phyloP scores from a whole-genome alignment of 192 early-diverging fungal species.

The Linnemannia schmuckeri region DNA sequence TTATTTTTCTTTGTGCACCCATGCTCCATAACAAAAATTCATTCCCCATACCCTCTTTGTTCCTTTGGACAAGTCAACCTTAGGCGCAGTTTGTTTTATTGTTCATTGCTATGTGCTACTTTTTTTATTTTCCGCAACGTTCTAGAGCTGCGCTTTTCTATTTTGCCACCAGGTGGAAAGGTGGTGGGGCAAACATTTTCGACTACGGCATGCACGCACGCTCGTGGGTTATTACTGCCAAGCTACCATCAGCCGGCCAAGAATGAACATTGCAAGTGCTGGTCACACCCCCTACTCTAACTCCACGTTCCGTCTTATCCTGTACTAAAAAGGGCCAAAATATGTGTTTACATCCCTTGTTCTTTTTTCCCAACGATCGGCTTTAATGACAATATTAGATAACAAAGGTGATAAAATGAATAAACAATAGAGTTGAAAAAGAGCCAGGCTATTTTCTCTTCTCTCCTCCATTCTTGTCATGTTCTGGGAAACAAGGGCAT shows the following conservation, averaged over 20 bases:
- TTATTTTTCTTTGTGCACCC: slow-evolving; percentile 16
- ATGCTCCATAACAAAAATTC: slow-evolving; percentile 17
- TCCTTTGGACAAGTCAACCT: background rate
- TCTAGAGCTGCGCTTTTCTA: background rate
- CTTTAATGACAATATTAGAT: no score
- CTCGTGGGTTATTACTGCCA: no score
- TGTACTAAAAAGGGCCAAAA: background rate
- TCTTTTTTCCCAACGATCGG: no score
- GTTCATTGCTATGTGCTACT: background rate
- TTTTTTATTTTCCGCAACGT: background rate
- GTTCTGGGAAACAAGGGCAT: background rate
- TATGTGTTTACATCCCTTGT: no score
- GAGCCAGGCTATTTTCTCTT: background rate
- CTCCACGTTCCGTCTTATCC: no score
- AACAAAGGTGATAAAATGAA: no score
- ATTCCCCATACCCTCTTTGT: background rate
- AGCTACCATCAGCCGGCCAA: no score
- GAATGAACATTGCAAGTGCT: no score
- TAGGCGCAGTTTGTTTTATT: slow-evolving; percentile 3
- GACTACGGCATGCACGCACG: no score
- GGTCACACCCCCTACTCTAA: no score
- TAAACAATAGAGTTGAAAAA: no score
- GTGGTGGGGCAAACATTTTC: no score
- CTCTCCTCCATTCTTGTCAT: background rate
- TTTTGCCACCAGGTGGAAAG: background rate